Evolutionary conservation across 2,329 filamentous ascomycete species (phyloP), one percentile per base, ranked within the genome.

Genomic region (Chaetothyriales sp.): DNA sequence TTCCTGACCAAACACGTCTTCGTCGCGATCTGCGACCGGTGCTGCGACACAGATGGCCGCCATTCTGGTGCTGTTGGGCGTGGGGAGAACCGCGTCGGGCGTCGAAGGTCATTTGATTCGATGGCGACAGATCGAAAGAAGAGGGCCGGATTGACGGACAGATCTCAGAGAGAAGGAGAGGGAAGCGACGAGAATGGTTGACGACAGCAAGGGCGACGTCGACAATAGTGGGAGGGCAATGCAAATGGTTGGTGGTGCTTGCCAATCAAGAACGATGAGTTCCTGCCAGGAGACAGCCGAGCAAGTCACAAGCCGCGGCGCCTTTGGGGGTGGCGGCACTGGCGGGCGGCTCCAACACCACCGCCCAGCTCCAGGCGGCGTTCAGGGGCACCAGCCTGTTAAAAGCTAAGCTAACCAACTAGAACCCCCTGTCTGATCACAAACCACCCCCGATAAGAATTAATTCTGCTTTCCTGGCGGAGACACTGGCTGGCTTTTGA

Each of bases 21-120:
- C 64, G 65, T 56, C 66, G 62, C 53, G 65, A 65, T 62, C 62
- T 61, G 53, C 65, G 66, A 56, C 66, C 60, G 59, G 67, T 60
- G 59, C 64, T 61, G 64, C 65, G 65, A 68, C 67, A 63, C 64
- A 64, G 57, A 66, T 63, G 60, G 66, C 64, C 62, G 71, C 70
- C 72, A 74, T 74, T 63, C 58, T 67, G 63, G 50, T 26, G 48
- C 32, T 39, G 32, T 46, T 52, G 53, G 49, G 50, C 49, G 46
- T 39, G 43, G 45, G n/a, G 45, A 18, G 53, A 28, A 22, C 36
- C 43, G 45, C 43, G 46, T 39, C 46, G 26, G 44, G 32, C 46
- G 48, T 48, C 42, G 49, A 47, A 48, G 48, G 53, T 53, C 55
- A 57, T 57, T 57, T 52, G 55, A 47, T 52, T 53, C 51, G 53